Evolutionary conservation across 176 grass and related monocot genomes (phyloP).

Genomic region (Paspalum vaginatum): DNA sequence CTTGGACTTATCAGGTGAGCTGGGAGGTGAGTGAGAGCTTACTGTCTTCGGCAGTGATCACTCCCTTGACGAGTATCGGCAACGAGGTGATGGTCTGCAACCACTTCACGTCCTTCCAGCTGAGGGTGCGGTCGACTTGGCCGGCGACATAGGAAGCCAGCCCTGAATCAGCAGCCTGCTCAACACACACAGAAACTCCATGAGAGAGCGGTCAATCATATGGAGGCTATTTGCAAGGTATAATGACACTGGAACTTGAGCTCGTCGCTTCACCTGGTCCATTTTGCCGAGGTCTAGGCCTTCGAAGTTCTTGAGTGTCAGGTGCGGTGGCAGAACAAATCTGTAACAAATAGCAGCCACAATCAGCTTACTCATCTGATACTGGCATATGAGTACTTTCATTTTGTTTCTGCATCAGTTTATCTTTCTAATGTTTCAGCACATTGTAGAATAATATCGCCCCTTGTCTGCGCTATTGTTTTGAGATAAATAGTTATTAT

Average conservation of each 20-base stretch:
- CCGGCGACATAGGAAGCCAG: conserved; percentile 93
- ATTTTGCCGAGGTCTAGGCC: conserved; percentile 90
- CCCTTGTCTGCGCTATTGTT: background rate
- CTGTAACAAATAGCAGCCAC: conserved; percentile 47
- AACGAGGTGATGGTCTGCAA: conserved; percentile 88
- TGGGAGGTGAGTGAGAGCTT: conserved; percentile 16
- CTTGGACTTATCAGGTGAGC: background rate
- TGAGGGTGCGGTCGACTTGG: conserved; percentile 91
- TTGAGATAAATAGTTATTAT: background rate
- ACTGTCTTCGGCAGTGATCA: conserved; percentile 90
- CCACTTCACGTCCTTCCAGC: conserved; percentile 99
- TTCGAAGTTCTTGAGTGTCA: conserved; percentile 97
- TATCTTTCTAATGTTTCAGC: background rate
- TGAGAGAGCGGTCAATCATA: conserved; percentile 2
- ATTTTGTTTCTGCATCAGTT: background rate
- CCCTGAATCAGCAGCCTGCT: conserved; percentile 86
- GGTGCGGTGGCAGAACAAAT: conserved; percentile 83
- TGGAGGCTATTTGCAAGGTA: background rate
- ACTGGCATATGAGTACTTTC: background rate
- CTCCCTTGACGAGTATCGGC: conserved; percentile 97
- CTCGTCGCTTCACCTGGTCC: conserved; percentile 68
- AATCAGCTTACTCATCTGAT: background rate
- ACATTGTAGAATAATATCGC: background rate
- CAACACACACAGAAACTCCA: conserved; percentile 27
- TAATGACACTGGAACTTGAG: conserved; percentile 11